Evolutionary conservation across 768 basidiomycete genomes (phyloP), one percentile per base, ranked within the genome.

Genomic region (Kwoniella shandongensis): DNA sequence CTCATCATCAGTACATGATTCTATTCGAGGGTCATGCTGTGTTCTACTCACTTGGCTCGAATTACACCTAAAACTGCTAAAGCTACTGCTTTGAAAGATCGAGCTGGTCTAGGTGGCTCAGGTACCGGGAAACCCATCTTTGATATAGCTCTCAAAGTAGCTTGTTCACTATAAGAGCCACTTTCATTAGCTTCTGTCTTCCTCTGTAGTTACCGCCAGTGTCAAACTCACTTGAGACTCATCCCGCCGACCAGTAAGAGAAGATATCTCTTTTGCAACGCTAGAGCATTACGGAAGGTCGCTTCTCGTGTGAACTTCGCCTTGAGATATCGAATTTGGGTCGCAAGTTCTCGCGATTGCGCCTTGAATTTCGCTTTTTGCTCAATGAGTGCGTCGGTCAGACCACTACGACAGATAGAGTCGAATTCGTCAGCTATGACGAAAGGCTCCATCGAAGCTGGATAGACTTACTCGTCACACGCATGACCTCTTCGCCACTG

Each of bases 291-390:
- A 30, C 94, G 83, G 80, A 96, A 83, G 0, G 81, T 81, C 10
- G 86, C 83, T 78, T 99, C 96, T 23, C 94, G 83, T 2, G 84
- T 87, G 76, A 86, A 93, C 72, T 90, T 91, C 52, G 88, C 87
- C 75, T 98, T 94, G 65, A 98, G 81, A 77, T 96, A 97, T 39
- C 82, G 83, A 57, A 96, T 91, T 75, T 96, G 91, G 7, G 89
- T 84, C 46, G 98, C 85, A 18, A 97, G 79, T 8, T 91, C 67
- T 36, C 54, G 44, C 4, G 59, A 44, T 54, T 74, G 73, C 2
- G 65, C 53, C 29, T 66, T 67, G 59, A 69, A 66, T n/a, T 45
- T 40, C 13, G 49, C 15, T 48, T 59, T 61, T 47, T 70, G 65
- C 5, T 59, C 60, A 12, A 49, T 45, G 18, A 65, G 46, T 30